Base-by-base conservation (phyloP, 2,329 filamentous ascomycete genomes). In the Orbilia javanica region DNA sequence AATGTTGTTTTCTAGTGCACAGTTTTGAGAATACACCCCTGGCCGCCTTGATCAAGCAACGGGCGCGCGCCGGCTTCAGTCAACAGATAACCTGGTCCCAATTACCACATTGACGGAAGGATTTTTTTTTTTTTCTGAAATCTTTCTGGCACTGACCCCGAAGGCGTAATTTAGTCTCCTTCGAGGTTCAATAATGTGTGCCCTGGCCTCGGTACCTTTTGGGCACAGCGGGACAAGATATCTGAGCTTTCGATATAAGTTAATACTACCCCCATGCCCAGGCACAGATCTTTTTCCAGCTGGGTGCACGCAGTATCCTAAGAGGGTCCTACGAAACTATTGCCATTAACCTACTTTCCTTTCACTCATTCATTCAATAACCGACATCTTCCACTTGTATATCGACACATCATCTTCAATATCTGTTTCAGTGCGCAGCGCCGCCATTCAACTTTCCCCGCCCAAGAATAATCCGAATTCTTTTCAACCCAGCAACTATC, bases 81-180 rank as follows among this genome's bases (percentile, higher is more conserved):
- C 65, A 71, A 77, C 10, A 46, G 31, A 57, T 29, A 70, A 52
- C 60, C 66, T 65, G 60, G 73, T 69, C 53, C 48, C 65, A 44
- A 4, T 52, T 77, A 53, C 46, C 50, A 55, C 39, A 75, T 66
- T 46, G 39, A 60, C 39, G 5, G 22, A 20, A 36, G 20, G 57
- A 36, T 68, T 44, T 65, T 76, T 70, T 25, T 57, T 39, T 22
- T 50, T 13, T 15, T 10, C 25, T 18, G 22, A 2, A 22, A 1
- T 50, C 22, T 64, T 69, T 39, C 34, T 69, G 20, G 72, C 72
- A 64, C 55, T 76, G 73, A 77, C 73, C 66, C 53, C 25, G 15
- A 22, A 70, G 73, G 22, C 42, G 73, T 34, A 77, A 77, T 71
- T 77, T 71, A 36, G 66, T 68, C 60, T 77, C 73, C 73, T 77